Evolutionary conservation across 2,329 filamentous ascomycete species (phyloP), one percentile per base, ranked within the genome.

Genomic region (Aaosphaeria pasadenensis): DNA sequence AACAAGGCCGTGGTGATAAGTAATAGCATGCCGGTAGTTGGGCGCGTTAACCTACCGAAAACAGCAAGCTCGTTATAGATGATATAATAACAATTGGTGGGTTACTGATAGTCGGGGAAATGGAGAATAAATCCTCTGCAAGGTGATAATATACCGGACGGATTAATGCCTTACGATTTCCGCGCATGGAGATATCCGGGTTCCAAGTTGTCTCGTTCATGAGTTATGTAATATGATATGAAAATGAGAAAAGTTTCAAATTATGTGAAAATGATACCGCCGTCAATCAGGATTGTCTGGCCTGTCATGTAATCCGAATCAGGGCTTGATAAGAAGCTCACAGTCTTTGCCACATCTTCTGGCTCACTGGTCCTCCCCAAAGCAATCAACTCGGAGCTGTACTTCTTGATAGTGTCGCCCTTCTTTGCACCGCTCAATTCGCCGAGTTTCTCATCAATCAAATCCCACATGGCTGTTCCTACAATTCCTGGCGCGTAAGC

Each of bases 401-500:
- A 80, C 58, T 81, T 80, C 61, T 77, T 76, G 47, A 84, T 79
- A 3, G 75, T 78, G 28, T 79, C 76, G 2, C 79, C 79, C 55
- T 76, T 79, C 56, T 74, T 67, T 0, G 71, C 69, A 0, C 79
- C 82, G 1, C 67, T 72, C 48, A 74, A 74, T 60, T 79, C 74
- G 1, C 77, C 81, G 31, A 86, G 52, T 48, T 78, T 78, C 52
- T 81, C 78, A 51, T 87, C 85, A 46, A 88, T 86, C 2, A 81
- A 60, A 41, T 87, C 84, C 84, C 84, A 88, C 84, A 87, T 87
- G 0, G 74, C 72, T 0, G 83, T 87, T 0, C 78, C 82, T 0
- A 88, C 83, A 42, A 88, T 85, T 0, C 85, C 85, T 0, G 85
- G 85, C 0, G 82, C 84, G 57, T 87, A 87, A 0, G 79, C 78